Base-by-base conservation (phyloP, 371 early-diverging fungal genomes). In the Mortierella sp. region DNA sequence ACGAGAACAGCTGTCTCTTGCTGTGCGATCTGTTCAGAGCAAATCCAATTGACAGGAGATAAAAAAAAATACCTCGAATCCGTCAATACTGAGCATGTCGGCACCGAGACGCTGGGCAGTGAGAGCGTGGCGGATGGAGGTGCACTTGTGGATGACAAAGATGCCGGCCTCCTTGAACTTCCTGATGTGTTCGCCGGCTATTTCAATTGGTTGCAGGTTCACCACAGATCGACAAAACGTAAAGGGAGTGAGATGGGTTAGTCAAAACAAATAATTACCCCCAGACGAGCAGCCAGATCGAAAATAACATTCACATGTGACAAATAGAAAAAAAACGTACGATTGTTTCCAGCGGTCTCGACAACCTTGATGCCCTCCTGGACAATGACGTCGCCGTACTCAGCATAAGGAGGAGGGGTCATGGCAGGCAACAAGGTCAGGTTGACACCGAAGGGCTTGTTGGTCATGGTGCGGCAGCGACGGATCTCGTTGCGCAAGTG, bases 331-430 rank as follows among this genome's bases (percentile, higher is more conserved):
- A 26, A 46, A 53, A n/a, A 90, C 91, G 83, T 91, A 91, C 92
- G 92, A 73, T 91, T 92, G 87, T 91, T 92, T 37, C 93, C 93
- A 40, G 93, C 92, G 50, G 92, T 91, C 88, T 94, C 96, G 61
- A 96, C 96, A n/a, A 95, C 93, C 89, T 94, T 94, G 89, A 96
- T 92, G 37, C 94, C 95, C 76, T 91, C 91, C 73, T 96, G 93
- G 82, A 95, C 92, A 88, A 96, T 96, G 21, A 91, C 95, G 67
- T 90, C 82, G 55, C 92, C 91, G 82, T 95, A 95, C 81, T 95
- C 93, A 57, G 90, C 93, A 87, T 96, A 96, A 64, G 96, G 96
- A 11, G 96, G 96, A 69, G 95, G 96, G 13, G 88, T 92, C 73
- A 94, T 92, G 71, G 93, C 91, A 69, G 93, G 93, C 21, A 92